These are phyloP conservation scores for Aureobasidium lini DNA, from an alignment of 2,329 filamentous ascomycete genomes.

Conservation along the genomic window DNA sequence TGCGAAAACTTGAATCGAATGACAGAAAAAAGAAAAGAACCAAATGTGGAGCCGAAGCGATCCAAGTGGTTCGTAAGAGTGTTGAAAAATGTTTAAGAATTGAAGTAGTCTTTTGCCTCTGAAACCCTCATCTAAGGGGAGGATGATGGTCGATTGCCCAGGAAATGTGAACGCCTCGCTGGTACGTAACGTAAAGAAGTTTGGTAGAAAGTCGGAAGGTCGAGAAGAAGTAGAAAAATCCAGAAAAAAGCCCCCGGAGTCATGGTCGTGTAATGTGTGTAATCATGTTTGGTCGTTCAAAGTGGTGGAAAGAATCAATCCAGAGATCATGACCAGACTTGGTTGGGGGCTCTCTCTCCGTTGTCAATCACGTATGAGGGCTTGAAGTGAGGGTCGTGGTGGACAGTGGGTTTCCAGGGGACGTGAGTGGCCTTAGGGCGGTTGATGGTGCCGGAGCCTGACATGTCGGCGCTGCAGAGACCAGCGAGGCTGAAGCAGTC, in stretches of 20 bases:
- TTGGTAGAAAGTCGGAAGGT: background rate
- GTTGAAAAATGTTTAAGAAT: background rate
- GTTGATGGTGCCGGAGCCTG: background rate
- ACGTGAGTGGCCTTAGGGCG: constrained; percentile 3
- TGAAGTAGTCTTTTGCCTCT: background rate
- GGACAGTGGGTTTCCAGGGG: constrained; percentile 8
- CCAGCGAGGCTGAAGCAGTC: constrained; percentile 9
- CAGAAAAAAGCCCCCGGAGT: background rate
- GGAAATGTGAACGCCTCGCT: constrained; percentile 2
- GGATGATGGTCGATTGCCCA: background rate
- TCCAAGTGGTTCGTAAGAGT: background rate
- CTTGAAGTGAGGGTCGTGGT: constrained; percentile 12
- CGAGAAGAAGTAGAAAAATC: background rate
- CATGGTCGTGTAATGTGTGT: background rate
- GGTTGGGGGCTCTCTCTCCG: constrained; percentile 14
- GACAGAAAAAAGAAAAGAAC: background rate
- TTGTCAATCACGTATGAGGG: constrained; percentile 13
- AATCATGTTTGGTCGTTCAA: background rate
- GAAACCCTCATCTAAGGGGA: background rate
- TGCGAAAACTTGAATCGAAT: background rate
- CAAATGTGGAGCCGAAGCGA: background rate
- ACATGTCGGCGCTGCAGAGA: background rate
- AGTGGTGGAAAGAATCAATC: background rate
- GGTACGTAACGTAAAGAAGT: background rate
- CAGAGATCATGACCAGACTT: constrained; percentile 14